Base-by-base conservation (phyloP, 2,329 filamentous ascomycete genomes). In the Penicillium concentricum region DNA sequence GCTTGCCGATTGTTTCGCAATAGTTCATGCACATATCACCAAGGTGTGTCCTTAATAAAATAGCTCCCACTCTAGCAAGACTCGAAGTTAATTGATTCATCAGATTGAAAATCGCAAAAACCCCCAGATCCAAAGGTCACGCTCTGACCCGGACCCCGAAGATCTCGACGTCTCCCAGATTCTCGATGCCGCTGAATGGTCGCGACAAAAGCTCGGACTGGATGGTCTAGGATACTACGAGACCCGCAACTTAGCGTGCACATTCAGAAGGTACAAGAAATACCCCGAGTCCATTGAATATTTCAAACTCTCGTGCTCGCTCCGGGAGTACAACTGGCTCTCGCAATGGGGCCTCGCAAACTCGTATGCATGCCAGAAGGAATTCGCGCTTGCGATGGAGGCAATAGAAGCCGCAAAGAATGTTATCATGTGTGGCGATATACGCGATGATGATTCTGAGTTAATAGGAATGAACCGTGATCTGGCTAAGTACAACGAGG, bases 201-300 rank as follows among this genome's bases (percentile, higher is more conserved):
- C 57, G 20, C 61, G 55, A 41, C 26, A 35, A 20, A 35, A 43
- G 4, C 26, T 63, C 30, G 61, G 44, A 26, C 46, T 61, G 1
- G 50, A 60, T 4, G 44, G 18, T 4, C 30, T 63, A 18, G 52
- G 54, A 12, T 63, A 63, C 22, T 51, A 61, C 12, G 60, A 61
- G 38, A 64, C 22, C 10, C 60, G 54, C 5, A 62, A 65, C 18
- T 32, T 69, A 38, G 65, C 64, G 26, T 39, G 51, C 15, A 65
- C 63, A 4, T 41, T 65, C 26, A 46, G 54, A 18, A 44, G 51
- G 13, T 63, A 54, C 39, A 15, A 18, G 2, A 61, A 60, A 32
- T 56, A 45, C 10, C 34, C 53, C 4, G 59, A 67, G 46, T 58
- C 63, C 2, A 60, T 62, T 44, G 58, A 67, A 39, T 45, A 57